Evolutionary conservation across 2,329 filamentous ascomycete species (phyloP).

Genomic region (Ophiocordyceps sinensis): DNA sequence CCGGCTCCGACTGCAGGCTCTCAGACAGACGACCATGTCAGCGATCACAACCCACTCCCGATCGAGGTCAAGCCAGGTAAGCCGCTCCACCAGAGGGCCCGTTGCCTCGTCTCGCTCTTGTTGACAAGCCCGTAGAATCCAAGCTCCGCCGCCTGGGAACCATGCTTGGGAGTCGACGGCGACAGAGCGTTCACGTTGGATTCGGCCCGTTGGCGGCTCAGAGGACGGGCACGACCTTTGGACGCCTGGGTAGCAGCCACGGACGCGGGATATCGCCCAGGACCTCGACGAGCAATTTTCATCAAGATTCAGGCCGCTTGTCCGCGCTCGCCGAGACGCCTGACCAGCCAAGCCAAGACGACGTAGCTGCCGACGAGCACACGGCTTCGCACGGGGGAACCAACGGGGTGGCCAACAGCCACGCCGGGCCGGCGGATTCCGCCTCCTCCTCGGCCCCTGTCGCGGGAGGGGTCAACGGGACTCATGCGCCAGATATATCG

Average conservation of each 20-base stretch:
- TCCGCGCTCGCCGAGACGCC: constrained; percentile 45
- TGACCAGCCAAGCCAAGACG: constrained; percentile 17
- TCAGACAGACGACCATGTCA: constrained; percentile 17
- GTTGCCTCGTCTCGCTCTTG: constrained; percentile 5
- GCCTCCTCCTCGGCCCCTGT: constrained; percentile 13
- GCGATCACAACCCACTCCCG: constrained; percentile 25
- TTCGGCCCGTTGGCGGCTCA: constrained; percentile 42
- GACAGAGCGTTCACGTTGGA: constrained; percentile 51
- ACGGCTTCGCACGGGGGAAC: constrained; percentile 25
- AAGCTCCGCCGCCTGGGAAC: constrained; percentile 52
- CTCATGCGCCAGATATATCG: constrained; percentile 28
- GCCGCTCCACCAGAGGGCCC: not conserved
- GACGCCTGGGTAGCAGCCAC: constrained; percentile 50
- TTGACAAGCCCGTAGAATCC: constrained; percentile 26
- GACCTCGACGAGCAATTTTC: constrained; percentile 43
- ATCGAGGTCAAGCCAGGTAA: constrained; percentile 22
- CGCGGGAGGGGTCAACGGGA: constrained; percentile 30
- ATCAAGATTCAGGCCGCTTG: constrained; percentile 36
- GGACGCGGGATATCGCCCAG: constrained; percentile 40
- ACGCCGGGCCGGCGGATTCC: constrained; percentile 15
- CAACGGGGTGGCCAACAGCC: constrained; percentile 27
- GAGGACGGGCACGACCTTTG: constrained; percentile 40
- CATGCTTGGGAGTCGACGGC: constrained; percentile 46
- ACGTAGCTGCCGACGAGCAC: constrained; percentile 6
- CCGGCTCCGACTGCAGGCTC: constrained; percentile 1